phyloP scores from a whole-genome alignment of 495 filamentous ascomycete genomes.

The Penicillium bialowiezense region DNA sequence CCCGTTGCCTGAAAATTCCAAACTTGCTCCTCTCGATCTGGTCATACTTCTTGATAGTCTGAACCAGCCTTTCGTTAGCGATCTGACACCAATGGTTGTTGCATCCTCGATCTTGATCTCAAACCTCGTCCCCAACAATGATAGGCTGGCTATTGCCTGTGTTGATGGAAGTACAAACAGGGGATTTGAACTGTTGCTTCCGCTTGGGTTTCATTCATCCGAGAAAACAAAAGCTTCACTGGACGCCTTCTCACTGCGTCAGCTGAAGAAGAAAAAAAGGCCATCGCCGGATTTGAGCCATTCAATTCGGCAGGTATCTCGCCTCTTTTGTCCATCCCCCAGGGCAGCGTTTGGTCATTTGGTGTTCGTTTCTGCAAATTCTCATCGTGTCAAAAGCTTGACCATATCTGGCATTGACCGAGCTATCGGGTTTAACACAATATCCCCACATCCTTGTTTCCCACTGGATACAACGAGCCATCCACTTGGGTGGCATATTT shows the following conservation, averaged over 20 bases:
- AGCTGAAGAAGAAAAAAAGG: neutral
- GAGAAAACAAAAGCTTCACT: slow-evolving; percentile 11
- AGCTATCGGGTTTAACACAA: slow-evolving; percentile 25
- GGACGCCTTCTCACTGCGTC: slow-evolving; percentile 8
- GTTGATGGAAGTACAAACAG: slow-evolving; percentile 4
- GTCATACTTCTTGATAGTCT: slow-evolving; percentile 24
- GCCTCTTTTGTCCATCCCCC: slow-evolving; percentile 11
- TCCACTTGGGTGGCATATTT: slow-evolving; percentile 24
- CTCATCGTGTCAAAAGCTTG: slow-evolving; percentile 5
- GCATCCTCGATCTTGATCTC: slow-evolving; percentile 16
- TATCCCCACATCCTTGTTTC: slow-evolving; percentile 16
- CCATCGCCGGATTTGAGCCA: neutral
- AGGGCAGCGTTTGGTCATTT: slow-evolving; percentile 23
- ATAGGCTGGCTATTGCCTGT: slow-evolving; percentile 18
- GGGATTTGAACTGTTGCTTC: slow-evolving; percentile 17
- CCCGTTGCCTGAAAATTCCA: slow-evolving; percentile 9
- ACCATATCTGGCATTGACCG: slow-evolving; percentile 16
- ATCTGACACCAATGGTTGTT: slow-evolving; percentile 14
- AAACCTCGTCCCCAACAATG: slow-evolving; percentile 10
- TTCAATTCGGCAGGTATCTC: slow-evolving; percentile 11
- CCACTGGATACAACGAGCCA: slow-evolving; percentile 5
- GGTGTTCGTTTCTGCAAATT: slow-evolving; percentile 17
- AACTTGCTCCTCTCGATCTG: slow-evolving; percentile 20
- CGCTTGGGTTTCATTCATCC: slow-evolving; percentile 23
- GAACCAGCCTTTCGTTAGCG: slow-evolving; percentile 11